These are phyloP conservation scores for Nevesoporus exiguus DNA, from an alignment of 768 basidiomycete species.

Conservation along the genomic window DNA sequence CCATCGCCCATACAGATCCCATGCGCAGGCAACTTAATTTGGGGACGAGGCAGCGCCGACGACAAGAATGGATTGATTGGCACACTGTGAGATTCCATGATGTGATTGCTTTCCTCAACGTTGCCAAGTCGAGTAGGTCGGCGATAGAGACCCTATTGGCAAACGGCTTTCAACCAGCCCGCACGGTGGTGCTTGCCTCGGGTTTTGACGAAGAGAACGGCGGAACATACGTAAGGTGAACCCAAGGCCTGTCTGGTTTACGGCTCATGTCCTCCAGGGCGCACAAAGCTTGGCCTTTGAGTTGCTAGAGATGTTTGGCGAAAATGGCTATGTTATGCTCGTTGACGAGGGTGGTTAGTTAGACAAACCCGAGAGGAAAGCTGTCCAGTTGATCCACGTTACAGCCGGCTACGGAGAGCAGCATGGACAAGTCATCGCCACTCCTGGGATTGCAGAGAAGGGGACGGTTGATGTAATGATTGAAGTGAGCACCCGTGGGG, in stretches of 20 bases:
- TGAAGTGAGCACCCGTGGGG: conserved; percentile 68
- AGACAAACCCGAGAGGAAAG: background rate
- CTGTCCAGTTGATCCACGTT: background rate
- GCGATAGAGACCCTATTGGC: conserved; percentile 63
- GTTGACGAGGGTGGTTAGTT: conserved; percentile 83
- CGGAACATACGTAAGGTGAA: conserved; percentile 40
- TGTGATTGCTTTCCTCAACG: background rate
- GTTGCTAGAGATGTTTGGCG: conserved; percentile 62
- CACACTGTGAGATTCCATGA: conserved; percentile 45
- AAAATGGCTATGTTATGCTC: conserved; percentile 69
- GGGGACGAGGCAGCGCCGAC: conserved; percentile 50
- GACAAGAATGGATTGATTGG: conserved; percentile 70
- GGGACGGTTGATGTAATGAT: conserved; percentile 63
- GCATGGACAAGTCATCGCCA: conserved; percentile 55
- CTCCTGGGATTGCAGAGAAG: conserved; percentile 69
- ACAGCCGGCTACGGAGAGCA: conserved; percentile 48
- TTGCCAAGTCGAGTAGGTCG: conserved; percentile 29
- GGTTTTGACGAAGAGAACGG: conserved; percentile 78
- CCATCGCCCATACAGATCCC: background rate
- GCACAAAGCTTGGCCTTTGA: conserved; percentile 45
- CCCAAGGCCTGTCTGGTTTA: background rate
- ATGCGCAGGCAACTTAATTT: conserved; percentile 36
- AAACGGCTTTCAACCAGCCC: conserved; percentile 60
- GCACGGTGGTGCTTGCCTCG: conserved; percentile 60
- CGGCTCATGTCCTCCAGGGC: conserved; percentile 39